Percentiles rank a stretch among this genome's conserved stretches.
phyloP scores from a whole-genome alignment of 192 early-diverging fungal species.

The Rhizoclosmatium globosum region DNA sequence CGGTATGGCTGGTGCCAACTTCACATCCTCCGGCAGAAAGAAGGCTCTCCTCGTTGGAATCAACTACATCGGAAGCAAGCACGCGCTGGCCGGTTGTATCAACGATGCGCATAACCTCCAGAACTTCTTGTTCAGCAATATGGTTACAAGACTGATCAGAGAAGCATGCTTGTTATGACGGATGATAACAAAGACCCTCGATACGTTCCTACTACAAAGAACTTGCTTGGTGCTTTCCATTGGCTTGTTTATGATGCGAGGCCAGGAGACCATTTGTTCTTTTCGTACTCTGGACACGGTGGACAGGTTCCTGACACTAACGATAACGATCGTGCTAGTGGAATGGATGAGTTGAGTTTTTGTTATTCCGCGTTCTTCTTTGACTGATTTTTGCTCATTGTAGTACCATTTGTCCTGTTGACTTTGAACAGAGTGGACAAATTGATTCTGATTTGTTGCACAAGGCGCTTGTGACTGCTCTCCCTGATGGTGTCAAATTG shows the following conservation, averaged over 20 bases:
- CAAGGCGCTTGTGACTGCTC: slow-evolving; percentile 61
- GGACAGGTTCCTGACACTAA: slow-evolving; percentile 54
- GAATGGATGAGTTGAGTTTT: not conserved
- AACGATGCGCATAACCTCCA: slow-evolving; percentile 46
- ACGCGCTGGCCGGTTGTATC: slow-evolving; percentile 37
- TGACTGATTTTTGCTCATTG: too few relatives aligned
- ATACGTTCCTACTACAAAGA: slow-evolving; percentile 52
- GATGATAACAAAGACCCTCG: slow-evolving; percentile 52
- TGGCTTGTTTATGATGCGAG: slow-evolving; percentile 61
- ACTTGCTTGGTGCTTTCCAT: slow-evolving; percentile 57
- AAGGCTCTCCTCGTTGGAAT: slow-evolving; percentile 46
- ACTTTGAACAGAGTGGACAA: slow-evolving; percentile 73
- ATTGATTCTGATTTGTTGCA: slow-evolving; percentile 77
- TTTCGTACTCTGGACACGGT: slow-evolving; percentile 64
- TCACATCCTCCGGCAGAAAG: slow-evolving; percentile 15
- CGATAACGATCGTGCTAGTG: slow-evolving; percentile 42
- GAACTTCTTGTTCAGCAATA: slow-evolving; percentile 19
- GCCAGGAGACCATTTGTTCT: slow-evolving; percentile 59
- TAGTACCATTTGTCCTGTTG: slow-evolving; percentile 74
- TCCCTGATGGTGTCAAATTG: slow-evolving; percentile 75
- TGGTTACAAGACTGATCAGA: slow-evolving; percentile 40
- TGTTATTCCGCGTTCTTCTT: too few relatives aligned
- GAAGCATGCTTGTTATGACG: slow-evolving; percentile 39
- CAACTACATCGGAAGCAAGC: slow-evolving; percentile 38
- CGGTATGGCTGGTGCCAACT: not conserved